These are phyloP conservation scores for Balansia obtecta DNA, from an alignment of 2,329 filamentous ascomycete species.

Conservation along the genomic window DNA sequence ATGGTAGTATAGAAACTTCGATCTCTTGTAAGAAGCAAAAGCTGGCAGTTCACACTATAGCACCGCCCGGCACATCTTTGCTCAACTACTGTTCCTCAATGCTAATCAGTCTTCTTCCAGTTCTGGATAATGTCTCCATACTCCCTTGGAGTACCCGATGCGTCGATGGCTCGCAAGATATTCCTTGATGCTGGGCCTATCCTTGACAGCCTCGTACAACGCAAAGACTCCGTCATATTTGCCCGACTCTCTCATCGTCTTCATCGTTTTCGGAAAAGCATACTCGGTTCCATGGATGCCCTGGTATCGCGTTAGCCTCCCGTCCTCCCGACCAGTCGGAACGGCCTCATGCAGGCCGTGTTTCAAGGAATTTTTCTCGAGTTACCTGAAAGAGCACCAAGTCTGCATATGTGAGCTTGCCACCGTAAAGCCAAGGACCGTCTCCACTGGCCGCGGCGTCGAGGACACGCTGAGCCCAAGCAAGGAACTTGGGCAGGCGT, in stretches of 20 bases:
- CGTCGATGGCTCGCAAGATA: slow-evolving; percentile 58
- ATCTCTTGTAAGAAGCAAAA: too few relatives aligned
- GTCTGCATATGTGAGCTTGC: slow-evolving; percentile 57
- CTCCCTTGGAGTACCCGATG: slow-evolving; percentile 47
- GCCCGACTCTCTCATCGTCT: slow-evolving; percentile 37
- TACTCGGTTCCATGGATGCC: slow-evolving; percentile 46
- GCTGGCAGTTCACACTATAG: too few relatives aligned
- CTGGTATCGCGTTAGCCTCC: slow-evolving; percentile 16
- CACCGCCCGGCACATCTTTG: too few relatives aligned
- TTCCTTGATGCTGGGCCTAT: slow-evolving; percentile 49
- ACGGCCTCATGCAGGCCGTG: too few relatives aligned
- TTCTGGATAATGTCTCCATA: slow-evolving; percentile 64
- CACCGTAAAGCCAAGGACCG: slow-evolving; percentile 54
- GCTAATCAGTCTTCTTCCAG: slow-evolving; percentile 36
- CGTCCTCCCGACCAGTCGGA: too few relatives aligned
- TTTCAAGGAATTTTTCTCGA: too few relatives aligned
- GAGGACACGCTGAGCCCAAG: slow-evolving; percentile 57
- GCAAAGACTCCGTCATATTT: slow-evolving; percentile 50
- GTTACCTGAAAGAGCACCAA: slow-evolving; percentile 61
- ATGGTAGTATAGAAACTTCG: too few relatives aligned
- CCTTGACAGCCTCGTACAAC: slow-evolving; percentile 51
- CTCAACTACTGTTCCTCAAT: neutral
- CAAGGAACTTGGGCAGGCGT: slow-evolving; percentile 60
- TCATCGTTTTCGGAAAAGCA: slow-evolving; percentile 58
- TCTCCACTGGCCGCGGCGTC: slow-evolving; percentile 40